Evolutionary conservation across 306 rosid species (phyloP), one percentile per base, ranked within the genome.

Genomic region (Castanopsis chinensis): DNA sequence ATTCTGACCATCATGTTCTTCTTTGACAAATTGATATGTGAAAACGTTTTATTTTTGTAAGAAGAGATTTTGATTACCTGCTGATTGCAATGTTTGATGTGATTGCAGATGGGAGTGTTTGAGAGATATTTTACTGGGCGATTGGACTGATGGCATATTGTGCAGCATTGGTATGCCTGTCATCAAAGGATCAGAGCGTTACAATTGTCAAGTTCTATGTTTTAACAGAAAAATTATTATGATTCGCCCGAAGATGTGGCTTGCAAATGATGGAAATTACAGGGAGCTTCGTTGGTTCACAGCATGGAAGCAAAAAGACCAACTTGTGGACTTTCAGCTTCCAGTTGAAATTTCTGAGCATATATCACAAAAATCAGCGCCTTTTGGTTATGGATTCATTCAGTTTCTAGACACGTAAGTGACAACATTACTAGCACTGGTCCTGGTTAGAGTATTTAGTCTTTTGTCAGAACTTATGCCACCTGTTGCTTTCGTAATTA

Each of bases 221-320:
- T 78, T 88, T 28, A 90, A 95, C 78, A 84, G 97, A 18, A 93
- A 77, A 86, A 93, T 93, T 80, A 77, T 95, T 32, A 93, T 93
- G 97, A 90, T 95, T 73, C 85, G 96, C 33, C 94, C 99, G 0
- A 95, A 95, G 74, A 90, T 95, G 98, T 90, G 93, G 88, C 98
- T 95, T 65, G 99, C 98, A 59, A 95, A 95, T 69, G 99, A 95
- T 88, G 98, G 98, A 51, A 95, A 93, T 87, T 95, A 95, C 80
- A 84, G 99, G 85, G 99, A 95, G 74, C 97, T 95, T 10, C 82
- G 99, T 25, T 95, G 99, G 99, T 95, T 95, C 81, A 95, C 99
- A 0, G 97, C 97, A 1, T 95, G 98, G 99, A 95, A 95, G 80
- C 86, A 80, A 71, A 90, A 75, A 52, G 94, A 88, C 70, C 82